Evolutionary conservation across 2,329 filamentous ascomycete species (phyloP).

Genomic region (Botrytis fabae): DNA sequence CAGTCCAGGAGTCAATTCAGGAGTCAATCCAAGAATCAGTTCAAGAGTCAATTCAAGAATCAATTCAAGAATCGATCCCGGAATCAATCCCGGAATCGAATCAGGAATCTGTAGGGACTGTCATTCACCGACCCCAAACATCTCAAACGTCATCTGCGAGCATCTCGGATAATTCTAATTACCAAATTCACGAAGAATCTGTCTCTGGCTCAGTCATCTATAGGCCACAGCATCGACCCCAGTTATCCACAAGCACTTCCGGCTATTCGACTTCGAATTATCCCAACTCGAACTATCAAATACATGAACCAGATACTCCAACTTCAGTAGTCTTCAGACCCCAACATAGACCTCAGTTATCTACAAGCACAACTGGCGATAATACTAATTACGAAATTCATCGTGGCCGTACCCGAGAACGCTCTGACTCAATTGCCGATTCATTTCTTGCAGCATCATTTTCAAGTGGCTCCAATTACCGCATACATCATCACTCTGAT

Average conservation of each 20-base stretch:
- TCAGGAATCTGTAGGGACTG: slow-evolving; percentile 7
- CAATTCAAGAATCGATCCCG: background rate
- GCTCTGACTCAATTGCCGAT: slow-evolving; percentile 18
- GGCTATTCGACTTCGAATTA: slow-evolving; percentile 18
- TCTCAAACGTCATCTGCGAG: slow-evolving; percentile 17
- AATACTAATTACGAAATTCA: slow-evolving; percentile 20
- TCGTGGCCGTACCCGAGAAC: slow-evolving; percentile 6
- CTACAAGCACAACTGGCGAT: slow-evolving; percentile 22
- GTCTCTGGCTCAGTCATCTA: slow-evolving; percentile 18
- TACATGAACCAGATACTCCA: slow-evolving; percentile 22
- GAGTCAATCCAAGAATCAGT: background rate
- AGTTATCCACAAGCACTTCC: slow-evolving; percentile 16
- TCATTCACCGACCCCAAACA: slow-evolving; percentile 5
- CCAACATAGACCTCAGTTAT: slow-evolving; percentile 17
- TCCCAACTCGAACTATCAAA: slow-evolving; percentile 20
- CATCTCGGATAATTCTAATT: slow-evolving; percentile 18
- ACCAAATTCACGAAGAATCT: slow-evolving; percentile 14
- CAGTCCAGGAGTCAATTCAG: background rate
- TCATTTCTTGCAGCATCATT: slow-evolving; percentile 25
- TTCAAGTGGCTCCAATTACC: slow-evolving; percentile 48
- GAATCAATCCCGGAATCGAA: background rate
- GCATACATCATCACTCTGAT: slow-evolving; percentile 50
- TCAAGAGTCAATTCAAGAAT: background rate
- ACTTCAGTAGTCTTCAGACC: slow-evolving; percentile 17
- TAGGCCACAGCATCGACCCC: slow-evolving; percentile 18